Evolutionary conservation across 768 basidiomycete species (phyloP).

Genomic region (Phanerochaete sordida): DNA sequence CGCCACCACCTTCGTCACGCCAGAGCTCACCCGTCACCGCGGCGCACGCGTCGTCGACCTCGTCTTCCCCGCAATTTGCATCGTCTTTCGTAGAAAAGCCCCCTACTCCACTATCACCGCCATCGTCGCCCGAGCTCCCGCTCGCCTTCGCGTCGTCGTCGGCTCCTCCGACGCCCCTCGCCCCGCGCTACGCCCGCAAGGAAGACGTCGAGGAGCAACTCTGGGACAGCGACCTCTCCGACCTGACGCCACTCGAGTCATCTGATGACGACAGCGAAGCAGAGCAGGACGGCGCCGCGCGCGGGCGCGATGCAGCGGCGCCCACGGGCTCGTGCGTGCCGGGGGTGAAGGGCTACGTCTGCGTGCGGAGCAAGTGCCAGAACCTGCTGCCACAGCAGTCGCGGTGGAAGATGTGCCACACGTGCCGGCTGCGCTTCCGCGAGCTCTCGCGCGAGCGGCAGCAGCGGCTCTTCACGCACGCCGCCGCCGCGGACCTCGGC

Average conservation of each 20-base stretch:
- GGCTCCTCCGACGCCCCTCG: neutral
- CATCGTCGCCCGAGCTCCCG: neutral
- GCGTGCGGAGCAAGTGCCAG: conserved; percentile 15
- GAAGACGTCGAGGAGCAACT: neutral
- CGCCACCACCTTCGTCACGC: conserved; percentile 1
- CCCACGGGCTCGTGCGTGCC: conserved; percentile 1
- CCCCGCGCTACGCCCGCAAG: neutral
- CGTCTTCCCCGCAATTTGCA: neutral
- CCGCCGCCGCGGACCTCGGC: neutral
- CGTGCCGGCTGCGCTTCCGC: conserved; percentile 12
- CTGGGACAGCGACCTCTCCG: conserved; percentile 22
- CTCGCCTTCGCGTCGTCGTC: neutral
- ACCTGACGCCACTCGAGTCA: conserved; percentile 22
- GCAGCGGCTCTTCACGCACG: neutral
- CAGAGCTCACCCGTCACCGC: neutral
- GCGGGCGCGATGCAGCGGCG: neutral
- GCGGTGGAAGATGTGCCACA: conserved; percentile 16
- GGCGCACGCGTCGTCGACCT: neutral
- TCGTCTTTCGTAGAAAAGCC: neutral
- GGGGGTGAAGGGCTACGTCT: conserved; percentile 1
- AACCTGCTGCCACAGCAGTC: conserved; percentile 17
- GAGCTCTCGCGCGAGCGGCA: neutral
- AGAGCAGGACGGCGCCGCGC: neutral
- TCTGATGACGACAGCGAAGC: conserved; percentile 13
- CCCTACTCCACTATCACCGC: neutral